A percentile compares a stretch with the other conserved stretches of the same genome.
These are phyloP conservation scores for Russula sp. DNA, from an alignment of 768 basidiomycete genomes.

Conservation along the genomic window DNA sequence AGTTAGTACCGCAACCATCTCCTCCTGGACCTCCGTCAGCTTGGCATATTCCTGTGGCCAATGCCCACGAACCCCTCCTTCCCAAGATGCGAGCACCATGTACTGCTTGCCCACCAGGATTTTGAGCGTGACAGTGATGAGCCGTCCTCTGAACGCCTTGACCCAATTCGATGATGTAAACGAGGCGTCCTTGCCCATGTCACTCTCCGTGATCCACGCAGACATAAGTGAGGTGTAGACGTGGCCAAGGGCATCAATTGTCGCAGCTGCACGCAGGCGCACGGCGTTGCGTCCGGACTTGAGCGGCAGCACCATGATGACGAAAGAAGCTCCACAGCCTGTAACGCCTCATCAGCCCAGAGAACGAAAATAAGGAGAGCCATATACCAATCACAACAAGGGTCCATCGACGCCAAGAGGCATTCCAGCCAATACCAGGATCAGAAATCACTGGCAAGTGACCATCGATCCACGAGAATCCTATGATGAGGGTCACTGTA, in stretches of 20 bases:
- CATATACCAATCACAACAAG: conserved; percentile 45
- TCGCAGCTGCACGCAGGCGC: conserved; percentile 38
- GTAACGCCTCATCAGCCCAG: not conserved
- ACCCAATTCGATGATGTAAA: conserved; percentile 26
- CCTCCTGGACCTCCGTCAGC: conserved; percentile 38
- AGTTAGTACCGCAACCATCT: conserved; percentile 37
- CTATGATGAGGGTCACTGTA: conserved; percentile 44
- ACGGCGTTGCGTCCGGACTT: conserved; percentile 45
- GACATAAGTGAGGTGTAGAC: conserved; percentile 41
- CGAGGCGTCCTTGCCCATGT: conserved; percentile 12
- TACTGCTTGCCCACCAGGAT: conserved; percentile 32
- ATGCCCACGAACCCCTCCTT: conserved; percentile 43
- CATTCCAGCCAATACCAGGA: conserved; percentile 46
- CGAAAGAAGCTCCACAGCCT: conserved; percentile 47
- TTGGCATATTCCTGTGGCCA: conserved; percentile 48
- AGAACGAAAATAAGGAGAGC: not conserved
- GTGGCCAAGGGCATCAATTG: conserved; percentile 36
- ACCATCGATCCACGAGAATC: conserved; percentile 54
- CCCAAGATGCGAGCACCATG: conserved; percentile 40
- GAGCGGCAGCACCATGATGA: conserved; percentile 51
- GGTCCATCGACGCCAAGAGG: conserved; percentile 48
- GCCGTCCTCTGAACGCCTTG: conserved; percentile 28
- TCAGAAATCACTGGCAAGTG: conserved; percentile 42
- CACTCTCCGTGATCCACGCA: conserved; percentile 34
- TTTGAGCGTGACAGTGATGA: conserved; percentile 32